These are phyloP conservation scores for Inonotus hispidus DNA, from an alignment of 1,284 basidiomycete genomes.

Conservation along the genomic window DNA sequence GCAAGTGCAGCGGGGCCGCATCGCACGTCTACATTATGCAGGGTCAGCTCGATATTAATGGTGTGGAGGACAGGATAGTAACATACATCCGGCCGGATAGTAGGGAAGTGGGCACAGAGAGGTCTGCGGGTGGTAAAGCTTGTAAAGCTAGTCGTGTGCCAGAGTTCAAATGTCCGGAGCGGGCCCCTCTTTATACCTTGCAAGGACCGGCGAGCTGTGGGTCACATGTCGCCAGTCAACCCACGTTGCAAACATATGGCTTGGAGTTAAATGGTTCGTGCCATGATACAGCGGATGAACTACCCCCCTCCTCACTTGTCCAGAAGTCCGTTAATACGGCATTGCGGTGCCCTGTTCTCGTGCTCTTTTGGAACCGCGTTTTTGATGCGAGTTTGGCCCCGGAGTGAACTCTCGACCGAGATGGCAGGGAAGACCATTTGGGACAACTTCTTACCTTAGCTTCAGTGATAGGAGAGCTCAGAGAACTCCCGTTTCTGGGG, in stretches of 20 bases:
- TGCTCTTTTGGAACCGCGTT: too few relatives aligned
- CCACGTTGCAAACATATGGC: neutral
- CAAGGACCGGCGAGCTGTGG: too few relatives aligned
- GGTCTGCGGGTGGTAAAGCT: neutral
- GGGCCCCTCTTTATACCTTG: neutral
- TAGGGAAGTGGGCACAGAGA: neutral
- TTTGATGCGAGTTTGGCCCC: neutral
- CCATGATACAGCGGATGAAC: neutral
- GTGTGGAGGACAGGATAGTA: too few relatives aligned
- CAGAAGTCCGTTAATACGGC: neutral
- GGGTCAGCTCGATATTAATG: neutral
- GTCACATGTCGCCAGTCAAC: neutral
- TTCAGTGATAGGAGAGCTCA: neutral
- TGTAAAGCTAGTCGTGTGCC: neutral
- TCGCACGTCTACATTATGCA: neutral
- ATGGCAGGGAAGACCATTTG: neutral
- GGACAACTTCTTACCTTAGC: neutral
- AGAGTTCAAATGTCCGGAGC: neutral
- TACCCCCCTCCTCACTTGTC: neutral
- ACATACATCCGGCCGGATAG: neutral
- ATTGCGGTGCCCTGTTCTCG: neutral
- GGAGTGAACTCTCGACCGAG: neutral
- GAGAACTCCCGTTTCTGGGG: neutral
- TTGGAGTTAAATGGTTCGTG: neutral
- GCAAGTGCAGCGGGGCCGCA: slow-evolving; percentile 6